Conservation (phyloP, 2,329 filamentous ascomycete species). For the Microdochium bolleyi region DNA sequence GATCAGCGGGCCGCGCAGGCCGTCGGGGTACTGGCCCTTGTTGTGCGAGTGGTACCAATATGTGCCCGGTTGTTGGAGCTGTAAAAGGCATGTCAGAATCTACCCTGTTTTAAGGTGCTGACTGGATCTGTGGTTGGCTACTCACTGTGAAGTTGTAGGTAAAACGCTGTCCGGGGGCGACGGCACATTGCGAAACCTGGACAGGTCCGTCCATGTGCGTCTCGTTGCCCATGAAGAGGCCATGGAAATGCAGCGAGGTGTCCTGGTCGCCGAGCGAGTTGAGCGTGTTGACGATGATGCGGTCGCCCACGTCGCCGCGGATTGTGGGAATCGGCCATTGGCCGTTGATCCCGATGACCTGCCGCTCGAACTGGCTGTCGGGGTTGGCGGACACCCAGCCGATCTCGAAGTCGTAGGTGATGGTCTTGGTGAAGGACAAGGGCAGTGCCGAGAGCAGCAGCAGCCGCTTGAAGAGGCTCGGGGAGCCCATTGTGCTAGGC, state of each 20-base stretch:
- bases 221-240: conserved; percentile 59
- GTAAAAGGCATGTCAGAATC: conserved; percentile 2
- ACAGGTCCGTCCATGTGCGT: conserved; percentile 64
- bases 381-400: conserved; percentile 67
- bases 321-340: conserved; percentile 67
- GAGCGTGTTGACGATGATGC: conserved; percentile 46
- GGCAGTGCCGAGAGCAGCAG: neutral
- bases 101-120: neutral
- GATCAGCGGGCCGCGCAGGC: conserved; percentile 55
- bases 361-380: conserved; percentile 53
- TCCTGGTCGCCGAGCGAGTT: conserved; percentile 55
- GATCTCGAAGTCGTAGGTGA: conserved; percentile 59
- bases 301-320: conserved; percentile 54
- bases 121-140: neutral
- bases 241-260: conserved; percentile 64
- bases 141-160: conserved; percentile 61
- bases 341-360: conserved; percentile 68
- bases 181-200: conserved; percentile 60
- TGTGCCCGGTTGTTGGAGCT: conserved; percentile 53
- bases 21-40: conserved; percentile 62
- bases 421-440: neutral
- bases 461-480: neutral
- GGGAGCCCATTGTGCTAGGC: neutral
- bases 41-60: conserved; percentile 76
- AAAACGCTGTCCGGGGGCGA: conserved; percentile 51